phyloP scores from a whole-genome alignment of 75 land plant species.

The Azolla pinnata region DNA sequence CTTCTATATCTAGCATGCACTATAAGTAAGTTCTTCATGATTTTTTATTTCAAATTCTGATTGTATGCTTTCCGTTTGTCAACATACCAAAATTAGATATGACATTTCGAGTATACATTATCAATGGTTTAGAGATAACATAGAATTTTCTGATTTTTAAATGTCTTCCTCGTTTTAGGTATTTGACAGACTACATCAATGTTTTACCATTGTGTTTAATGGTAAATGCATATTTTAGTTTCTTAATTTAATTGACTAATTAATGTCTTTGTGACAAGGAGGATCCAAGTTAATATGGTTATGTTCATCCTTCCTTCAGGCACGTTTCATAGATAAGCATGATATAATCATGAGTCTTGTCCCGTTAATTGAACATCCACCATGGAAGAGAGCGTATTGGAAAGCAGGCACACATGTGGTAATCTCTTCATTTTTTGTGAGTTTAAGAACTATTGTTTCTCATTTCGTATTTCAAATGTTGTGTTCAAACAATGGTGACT shows the following conservation, averaged over 20 bases:
- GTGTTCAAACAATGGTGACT: no score
- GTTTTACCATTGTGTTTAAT: conserved; percentile 25
- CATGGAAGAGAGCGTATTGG: conserved; percentile 22
- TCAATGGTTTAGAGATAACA: no score
- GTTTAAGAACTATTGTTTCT: no score
- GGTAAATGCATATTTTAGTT: conserved; percentile 7
- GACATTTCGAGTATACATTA: no score
- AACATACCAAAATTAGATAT: no score
- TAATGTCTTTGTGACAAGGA: not conserved
- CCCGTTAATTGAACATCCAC: conserved; percentile 27
- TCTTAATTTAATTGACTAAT: no score
- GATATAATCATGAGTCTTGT: conserved; percentile 30
- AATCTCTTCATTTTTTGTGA: not conserved
- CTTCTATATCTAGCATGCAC: no score
- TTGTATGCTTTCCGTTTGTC: no score
- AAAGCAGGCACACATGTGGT: conserved; percentile 14
- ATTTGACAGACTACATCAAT: conserved; percentile 22
- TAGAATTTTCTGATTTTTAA: not conserved
- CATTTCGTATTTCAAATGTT: no score
- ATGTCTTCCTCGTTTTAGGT: conserved; percentile 8
- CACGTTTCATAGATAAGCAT: conserved; percentile 27
- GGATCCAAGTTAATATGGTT: not conserved
- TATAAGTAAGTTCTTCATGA: no score
- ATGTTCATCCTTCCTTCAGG: conserved; percentile 15
- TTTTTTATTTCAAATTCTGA: no score